Percentiles rank a stretch among this genome's conserved stretches.
These are phyloP conservation scores for Penicillium italicum DNA, from an alignment of 2,329 filamentous ascomycete genomes.

Conservation along the genomic window DNA sequence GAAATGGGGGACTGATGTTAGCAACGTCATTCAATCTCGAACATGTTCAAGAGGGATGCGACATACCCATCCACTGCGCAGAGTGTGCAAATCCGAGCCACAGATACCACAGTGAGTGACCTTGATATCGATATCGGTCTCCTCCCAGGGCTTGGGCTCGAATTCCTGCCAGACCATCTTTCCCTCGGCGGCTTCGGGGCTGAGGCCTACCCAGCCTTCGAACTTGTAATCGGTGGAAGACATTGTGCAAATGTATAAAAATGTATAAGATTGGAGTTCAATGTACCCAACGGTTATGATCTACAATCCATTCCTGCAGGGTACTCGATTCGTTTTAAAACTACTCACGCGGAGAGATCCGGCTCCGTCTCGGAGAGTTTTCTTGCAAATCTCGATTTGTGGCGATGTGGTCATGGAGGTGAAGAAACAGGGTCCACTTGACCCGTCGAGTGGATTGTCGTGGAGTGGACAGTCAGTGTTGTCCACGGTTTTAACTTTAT, in stretches of 20 bases:
- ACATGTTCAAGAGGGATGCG: background rate
- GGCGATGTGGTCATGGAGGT: background rate
- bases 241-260: constrained; percentile 14
- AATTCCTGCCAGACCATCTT: constrained; percentile 55
- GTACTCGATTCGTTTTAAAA: constrained; percentile 8
- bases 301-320: background rate
- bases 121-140: constrained; percentile 62
- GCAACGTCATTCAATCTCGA: background rate
- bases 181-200: constrained; percentile 48
- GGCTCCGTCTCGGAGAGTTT: background rate
- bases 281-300: background rate
- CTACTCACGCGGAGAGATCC: background rate
- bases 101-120: constrained; percentile 64
- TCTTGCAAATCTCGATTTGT: background rate
- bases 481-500: background rate
- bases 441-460: background rate
- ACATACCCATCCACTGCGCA: constrained; percentile 49
- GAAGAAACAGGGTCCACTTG: constrained; percentile 5
- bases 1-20: background rate
- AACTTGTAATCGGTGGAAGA: constrained; percentile 47
- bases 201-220: constrained; percentile 55
- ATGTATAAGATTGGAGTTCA: background rate
- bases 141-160: constrained; percentile 62
- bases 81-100: constrained; percentile 57
- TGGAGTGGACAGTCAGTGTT: background rate